Evolutionary conservation across 176 grass and related monocot species (phyloP).

Genomic region (Triticum turgidum): DNA sequence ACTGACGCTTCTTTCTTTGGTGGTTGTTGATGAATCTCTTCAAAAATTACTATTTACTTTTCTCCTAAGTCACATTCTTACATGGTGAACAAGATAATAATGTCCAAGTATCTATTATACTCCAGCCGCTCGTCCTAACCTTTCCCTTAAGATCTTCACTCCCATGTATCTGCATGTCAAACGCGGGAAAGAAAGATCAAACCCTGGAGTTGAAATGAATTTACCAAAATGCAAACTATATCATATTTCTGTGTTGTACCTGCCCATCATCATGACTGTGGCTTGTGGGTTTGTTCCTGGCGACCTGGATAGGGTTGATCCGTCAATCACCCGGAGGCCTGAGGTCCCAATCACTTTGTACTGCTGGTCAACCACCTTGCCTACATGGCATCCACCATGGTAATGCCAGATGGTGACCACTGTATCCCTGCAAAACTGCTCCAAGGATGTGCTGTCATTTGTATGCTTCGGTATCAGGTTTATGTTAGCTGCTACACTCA

Average conservation of each 20-base stretch:
- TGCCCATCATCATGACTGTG: conserved; percentile 84
- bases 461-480: conserved; percentile 86
- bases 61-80: conserved; percentile 45
- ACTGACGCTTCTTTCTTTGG: conserved; percentile 44
- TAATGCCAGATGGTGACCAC: conserved; percentile 90
- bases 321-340: conserved; percentile 62
- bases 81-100: conserved; percentile 15
- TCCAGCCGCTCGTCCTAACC: conserved; percentile 48
- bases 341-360: conserved; percentile 52
- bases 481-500: conserved; percentile 70
- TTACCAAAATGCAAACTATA: neutral
- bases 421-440: conserved; percentile 84
- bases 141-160: conserved; percentile 72
- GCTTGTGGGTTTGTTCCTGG: conserved; percentile 89
- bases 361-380: conserved; percentile 63
- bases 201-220: conserved; percentile 23
- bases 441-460: conserved; percentile 61
- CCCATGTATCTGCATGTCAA: conserved; percentile 70
- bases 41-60: conserved; percentile 50
- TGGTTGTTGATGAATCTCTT: conserved; percentile 24
- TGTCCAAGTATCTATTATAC: conserved; percentile 32
- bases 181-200: conserved; percentile 12
- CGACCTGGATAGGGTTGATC: conserved; percentile 54
- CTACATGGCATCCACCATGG: conserved; percentile 80
- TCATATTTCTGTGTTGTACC: conserved; percentile 33